Evolutionary conservation across 1,139 yeast genomes (phyloP), one percentile per base, ranked within the genome.

Genomic region (Yamadazyma dushanensis): DNA sequence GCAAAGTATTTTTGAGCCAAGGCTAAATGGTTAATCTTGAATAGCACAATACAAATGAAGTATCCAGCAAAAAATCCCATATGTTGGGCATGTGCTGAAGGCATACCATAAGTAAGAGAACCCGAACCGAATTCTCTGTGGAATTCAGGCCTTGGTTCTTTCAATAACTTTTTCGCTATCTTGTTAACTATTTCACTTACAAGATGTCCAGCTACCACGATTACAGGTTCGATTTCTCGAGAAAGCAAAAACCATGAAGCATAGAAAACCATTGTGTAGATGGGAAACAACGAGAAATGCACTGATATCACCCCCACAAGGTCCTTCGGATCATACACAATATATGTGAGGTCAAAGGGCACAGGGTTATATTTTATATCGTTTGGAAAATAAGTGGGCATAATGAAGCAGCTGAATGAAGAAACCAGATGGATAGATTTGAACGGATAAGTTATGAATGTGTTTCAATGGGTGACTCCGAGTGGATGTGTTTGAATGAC

Each of bases 81-180:
- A 60, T 90, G 92, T 61, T 92, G 98, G 0, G 96, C 80, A 59
- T 92, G 98, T 2, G 97, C 96, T 38, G 92, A 81, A 0, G 98
- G 98, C 97, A 92, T 90, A 0, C 98, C 98, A 57, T 83, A 88
- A 2, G 87, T 84, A 61, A 62, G 59, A 44, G 73, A 59, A 44
- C 75, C 66, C 45, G 70, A 38, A 45, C 80, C 66, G 51, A 73
- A 67, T 24, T 70, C 75, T 35, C 68, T 70, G 49, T 78, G 79
- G 50, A 66, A 67, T 5, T 73, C 66, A 0, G 98, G 98, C 38
- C 98, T 71, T 18, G 88, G 84, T 51, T 85, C 87, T 49, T 75
- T 78, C 32, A 88, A 59, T 2, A 75, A 32, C 21, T 70, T 66
- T 57, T 92, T 92, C 32, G 86, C 63, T 3, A 83, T 50, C 45